phyloP scores from a whole-genome alignment of 805 yeast species.

The Metschnikowia amazonensis region DNA sequence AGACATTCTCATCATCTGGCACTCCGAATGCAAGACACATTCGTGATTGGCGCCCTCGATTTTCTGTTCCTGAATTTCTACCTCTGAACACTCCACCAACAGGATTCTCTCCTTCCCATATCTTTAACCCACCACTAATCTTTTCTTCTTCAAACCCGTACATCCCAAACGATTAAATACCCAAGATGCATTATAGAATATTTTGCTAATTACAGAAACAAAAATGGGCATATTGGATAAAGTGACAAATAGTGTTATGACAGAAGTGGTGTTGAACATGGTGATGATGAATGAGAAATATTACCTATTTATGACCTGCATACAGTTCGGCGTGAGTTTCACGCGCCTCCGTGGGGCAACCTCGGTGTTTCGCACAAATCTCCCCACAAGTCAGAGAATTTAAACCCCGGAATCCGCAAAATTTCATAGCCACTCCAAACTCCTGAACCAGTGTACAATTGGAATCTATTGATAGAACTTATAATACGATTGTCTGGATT shows the following conservation, averaged over 20 bases:
- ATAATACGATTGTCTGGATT: too few species aligned
- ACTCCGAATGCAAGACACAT: too few species aligned
- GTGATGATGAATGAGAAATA: not conserved
- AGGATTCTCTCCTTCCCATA: too few species aligned
- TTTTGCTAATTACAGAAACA: too few species aligned
- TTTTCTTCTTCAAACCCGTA: too few species aligned
- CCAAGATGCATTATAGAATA: not conserved
- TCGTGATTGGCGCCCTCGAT: too few species aligned
- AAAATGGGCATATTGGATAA: not conserved
- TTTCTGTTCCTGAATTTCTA: not conserved
- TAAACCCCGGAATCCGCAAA: conserved; percentile 5
- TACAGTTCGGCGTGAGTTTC: not conserved
- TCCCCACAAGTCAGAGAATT: conserved; percentile 2
- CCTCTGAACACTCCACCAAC: not conserved
- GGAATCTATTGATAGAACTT: too few species aligned
- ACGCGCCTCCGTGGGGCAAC: not conserved
- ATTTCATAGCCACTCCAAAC: not conserved
- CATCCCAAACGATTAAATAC: too few species aligned
- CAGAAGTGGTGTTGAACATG: not conserved
- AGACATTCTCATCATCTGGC: too few species aligned
- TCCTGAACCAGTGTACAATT: too few species aligned
- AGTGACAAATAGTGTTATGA: not conserved
- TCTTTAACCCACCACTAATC: too few species aligned
- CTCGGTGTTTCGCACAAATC: conserved; percentile 1
- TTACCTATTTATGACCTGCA: conserved; percentile 1